Evolutionary conservation across 352 stramenopile species (phyloP), one percentile per base, ranked within the genome.

Genomic region (Halophytophthora batemanensis): DNA sequence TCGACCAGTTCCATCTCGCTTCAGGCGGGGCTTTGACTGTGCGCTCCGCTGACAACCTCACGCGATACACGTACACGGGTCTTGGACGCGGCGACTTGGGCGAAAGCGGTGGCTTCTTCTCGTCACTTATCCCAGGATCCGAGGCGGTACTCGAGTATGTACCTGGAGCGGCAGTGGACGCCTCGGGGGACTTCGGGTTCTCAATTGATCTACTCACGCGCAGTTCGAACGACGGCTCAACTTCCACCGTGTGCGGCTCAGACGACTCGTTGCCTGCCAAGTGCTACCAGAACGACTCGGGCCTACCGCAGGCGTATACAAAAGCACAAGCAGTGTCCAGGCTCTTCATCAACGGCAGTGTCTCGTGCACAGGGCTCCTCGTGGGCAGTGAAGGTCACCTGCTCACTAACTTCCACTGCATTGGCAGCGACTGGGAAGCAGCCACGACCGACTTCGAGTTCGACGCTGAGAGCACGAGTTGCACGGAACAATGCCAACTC

Each of bases 351-450:
- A 61, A 54, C 28, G 59, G 65, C 13, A 48, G 31, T 2, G 41
- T 49, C 33, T 43, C 23, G 13, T 83, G 69, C 61, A 78, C 72
- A 4, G 66, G 66, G 31, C 80, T 66, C 69, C 61, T 83, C 15
- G 38, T 69, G 8, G 64, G 69, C 45, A 74, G 60, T 34, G 59
- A 69, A 37, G 68, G 68, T 6, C 64, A 78, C 39, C 15, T 80
- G 36, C 43, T 83, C 38, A 83, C 72, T 10, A 83, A 80, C 46
- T 17, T 58, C 17, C 69, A 80, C 52, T 83, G 72, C 48, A 80
- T 83, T 40, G 33, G 34, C 11, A 45, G 45, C 23, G 53, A 45
- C 2, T 36, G 34, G 2, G 40, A 59, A 2, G 72, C 69, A 6
- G 36, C 44, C 1, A 50, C 40, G 14, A 71, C 52, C 0, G 47